Percentiles rank a stretch among this genome's conserved stretches.
Conservation (phyloP, 106 monocot genomes). For the Dendrobium nobile region DNA sequence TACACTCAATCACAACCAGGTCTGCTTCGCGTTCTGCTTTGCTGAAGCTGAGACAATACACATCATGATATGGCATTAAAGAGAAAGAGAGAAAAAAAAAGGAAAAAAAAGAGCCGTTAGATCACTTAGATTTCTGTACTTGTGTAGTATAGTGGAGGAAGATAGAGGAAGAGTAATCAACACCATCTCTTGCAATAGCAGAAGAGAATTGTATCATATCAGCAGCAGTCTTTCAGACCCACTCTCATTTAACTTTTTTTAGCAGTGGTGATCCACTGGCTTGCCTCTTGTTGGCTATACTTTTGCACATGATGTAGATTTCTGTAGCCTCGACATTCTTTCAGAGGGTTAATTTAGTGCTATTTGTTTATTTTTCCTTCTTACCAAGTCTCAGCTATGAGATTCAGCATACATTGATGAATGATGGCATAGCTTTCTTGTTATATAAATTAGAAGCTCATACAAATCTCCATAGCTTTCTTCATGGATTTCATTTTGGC, state of each 20-base stretch:
- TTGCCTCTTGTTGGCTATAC: not conserved
- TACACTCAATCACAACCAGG: slow-evolving; percentile 72
- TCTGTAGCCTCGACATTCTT: slow-evolving; percentile 9
- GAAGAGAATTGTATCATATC: slow-evolving; percentile 1
- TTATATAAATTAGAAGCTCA: not conserved
- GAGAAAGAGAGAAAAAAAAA: slow-evolving; percentile 7
- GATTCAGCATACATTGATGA: not conserved
- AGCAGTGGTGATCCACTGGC: not conserved
- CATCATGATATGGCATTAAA: not conserved
- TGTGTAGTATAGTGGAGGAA: slow-evolving; percentile 2
- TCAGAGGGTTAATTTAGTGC: not conserved
- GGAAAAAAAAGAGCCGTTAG: not conserved
- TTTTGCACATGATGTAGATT: slow-evolving; percentile 10
- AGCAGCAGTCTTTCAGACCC: slow-evolving; percentile 7
- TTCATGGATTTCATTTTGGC: not conserved
- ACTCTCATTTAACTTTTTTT: not conserved
- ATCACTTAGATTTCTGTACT: not conserved
- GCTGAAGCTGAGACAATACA: slow-evolving; percentile 17
- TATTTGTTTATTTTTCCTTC: not conserved
- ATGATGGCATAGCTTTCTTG: not conserved
- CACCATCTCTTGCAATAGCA: not conserved
- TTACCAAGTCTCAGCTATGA: not conserved
- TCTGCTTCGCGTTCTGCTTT: slow-evolving; percentile 66
- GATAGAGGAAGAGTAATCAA: slow-evolving; percentile 4
- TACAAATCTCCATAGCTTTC: not conserved